Conservation (phyloP, 192 early-diverging fungal genomes). For the Rhizophagus sp. region DNA sequence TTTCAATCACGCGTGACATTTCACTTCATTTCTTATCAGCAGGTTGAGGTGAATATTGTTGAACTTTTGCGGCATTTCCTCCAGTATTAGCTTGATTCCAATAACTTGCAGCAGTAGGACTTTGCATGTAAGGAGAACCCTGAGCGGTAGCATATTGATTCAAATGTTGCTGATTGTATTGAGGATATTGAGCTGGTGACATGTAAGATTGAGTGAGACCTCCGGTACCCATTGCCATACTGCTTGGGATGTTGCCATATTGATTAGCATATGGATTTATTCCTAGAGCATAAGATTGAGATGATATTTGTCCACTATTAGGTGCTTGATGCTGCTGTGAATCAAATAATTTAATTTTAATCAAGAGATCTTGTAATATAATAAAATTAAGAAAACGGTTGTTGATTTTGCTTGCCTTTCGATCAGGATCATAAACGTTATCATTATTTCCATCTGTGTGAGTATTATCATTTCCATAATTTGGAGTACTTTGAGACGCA, state of each 20-base stretch:
- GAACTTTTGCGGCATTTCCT: conserved; percentile 5
- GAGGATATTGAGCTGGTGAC: conserved; percentile 12
- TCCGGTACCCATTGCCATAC: conserved; percentile 12
- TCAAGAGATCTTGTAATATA: background rate
- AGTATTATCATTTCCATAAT: conserved; percentile 20
- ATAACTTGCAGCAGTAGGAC: background rate
- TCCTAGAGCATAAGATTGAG: conserved; percentile 5
- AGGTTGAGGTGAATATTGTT: conserved; percentile 3
- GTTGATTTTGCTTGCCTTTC: conserved; percentile 12
- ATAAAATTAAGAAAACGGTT: background rate
- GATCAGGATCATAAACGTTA: conserved; percentile 11
- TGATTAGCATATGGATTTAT: conserved; percentile 14
- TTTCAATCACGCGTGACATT: background rate
- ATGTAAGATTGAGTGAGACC: conserved; percentile 16
- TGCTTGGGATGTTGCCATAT: conserved; percentile 14
- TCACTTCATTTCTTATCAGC: conserved; percentile 8
- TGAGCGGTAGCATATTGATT: conserved; percentile 7
- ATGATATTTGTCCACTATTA: conserved; percentile 2
- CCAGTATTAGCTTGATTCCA: background rate
- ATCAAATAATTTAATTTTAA: background rate
- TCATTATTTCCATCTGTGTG: conserved; percentile 6
- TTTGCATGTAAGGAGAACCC: conserved; percentile 9
- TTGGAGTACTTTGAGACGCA: background rate
- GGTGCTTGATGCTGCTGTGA: background rate
- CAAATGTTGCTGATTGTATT: conserved; percentile 28